Evolutionary conservation across 108 stramenopile species (phyloP).

Genomic region (Cyclostephanos invisitatus): DNA sequence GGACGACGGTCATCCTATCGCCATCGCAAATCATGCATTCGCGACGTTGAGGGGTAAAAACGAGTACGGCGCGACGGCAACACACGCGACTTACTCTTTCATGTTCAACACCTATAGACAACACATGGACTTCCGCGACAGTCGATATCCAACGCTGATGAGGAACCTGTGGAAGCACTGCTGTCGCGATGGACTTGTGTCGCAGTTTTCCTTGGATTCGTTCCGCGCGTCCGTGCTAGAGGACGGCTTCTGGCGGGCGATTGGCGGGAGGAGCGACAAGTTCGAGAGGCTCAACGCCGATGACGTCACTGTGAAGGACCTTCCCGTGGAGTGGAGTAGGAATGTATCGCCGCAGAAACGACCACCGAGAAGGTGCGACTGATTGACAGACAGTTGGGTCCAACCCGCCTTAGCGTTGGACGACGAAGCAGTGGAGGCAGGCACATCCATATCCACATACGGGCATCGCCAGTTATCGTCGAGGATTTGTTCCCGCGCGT

Average conservation of each 20-base stretch:
- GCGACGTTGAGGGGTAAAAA: constrained; percentile 25
- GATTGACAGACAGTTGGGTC: neutral
- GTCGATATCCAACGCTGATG: constrained; percentile 31
- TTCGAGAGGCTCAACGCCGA: constrained; percentile 5
- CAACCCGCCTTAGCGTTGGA: too few relatives aligned
- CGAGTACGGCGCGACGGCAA: constrained; percentile 28
- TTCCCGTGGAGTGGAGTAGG: constrained; percentile 35
- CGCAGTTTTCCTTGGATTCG: constrained; percentile 38
- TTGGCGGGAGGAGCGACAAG: constrained; percentile 25
- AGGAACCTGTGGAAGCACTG: constrained; percentile 31
- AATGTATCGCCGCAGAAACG: constrained; percentile 21
- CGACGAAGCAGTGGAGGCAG: too few relatives aligned
- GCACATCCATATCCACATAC: too few relatives aligned
- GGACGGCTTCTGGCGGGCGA: constrained; percentile 25
- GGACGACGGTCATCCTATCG: constrained; percentile 26
- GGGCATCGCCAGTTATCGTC: too few relatives aligned
- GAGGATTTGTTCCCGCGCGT: too few relatives aligned
- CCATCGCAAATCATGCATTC: constrained; percentile 41
- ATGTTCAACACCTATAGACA: constrained; percentile 43
- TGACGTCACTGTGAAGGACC: constrained; percentile 23
- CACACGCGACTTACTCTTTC: constrained; percentile 45
- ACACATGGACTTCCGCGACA: constrained; percentile 38
- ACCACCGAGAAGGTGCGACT: neutral
- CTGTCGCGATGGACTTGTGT: constrained; percentile 39
- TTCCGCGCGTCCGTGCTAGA: constrained; percentile 36